phyloP scores from a whole-genome alignment of 306 rosid genomes.

The Vigna reflexopilosa region DNA sequence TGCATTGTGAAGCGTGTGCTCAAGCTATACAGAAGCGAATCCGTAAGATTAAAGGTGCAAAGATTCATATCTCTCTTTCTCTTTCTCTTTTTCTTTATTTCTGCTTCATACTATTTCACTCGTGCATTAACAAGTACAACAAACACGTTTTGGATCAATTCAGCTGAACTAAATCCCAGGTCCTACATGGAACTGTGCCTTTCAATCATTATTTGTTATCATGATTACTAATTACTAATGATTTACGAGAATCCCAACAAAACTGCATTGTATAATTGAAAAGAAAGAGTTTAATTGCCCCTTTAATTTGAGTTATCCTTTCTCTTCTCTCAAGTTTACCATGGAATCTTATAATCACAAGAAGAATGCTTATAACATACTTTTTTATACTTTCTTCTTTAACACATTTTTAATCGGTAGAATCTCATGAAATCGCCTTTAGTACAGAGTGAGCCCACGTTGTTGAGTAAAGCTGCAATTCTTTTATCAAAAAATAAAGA shows the following conservation, averaged over 20 bases:
- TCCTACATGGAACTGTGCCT: neutral
- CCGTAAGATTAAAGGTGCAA: constrained; percentile 70
- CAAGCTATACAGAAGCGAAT: constrained; percentile 70
- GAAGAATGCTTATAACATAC: neutral
- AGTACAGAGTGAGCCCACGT: neutral
- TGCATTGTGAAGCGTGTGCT: constrained; percentile 92
- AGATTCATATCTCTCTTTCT: neutral
- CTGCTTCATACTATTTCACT: neutral
- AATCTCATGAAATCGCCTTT: neutral
- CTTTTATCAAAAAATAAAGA: neutral
- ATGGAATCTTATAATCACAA: constrained; percentile 2
- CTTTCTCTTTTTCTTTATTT: neutral
- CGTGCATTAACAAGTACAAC: neutral
- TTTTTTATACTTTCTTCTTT: neutral
- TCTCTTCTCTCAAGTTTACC: constrained; percentile 7
- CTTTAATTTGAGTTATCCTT: constrained; percentile 23
- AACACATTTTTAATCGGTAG: neutral
- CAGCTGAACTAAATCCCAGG: constrained; percentile 25
- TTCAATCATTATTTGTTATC: constrained; percentile 3
- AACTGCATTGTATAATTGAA: neutral
- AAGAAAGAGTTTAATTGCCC: neutral
- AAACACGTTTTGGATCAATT: neutral
- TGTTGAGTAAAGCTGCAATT: neutral
- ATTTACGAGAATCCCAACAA: constrained; percentile 11
- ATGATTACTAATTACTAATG: neutral